A percentile compares a stretch with the other conserved stretches of the same genome.
Evolutionary conservation across 257 asterid species (phyloP).

Genomic region (Lycium barbarum): DNA sequence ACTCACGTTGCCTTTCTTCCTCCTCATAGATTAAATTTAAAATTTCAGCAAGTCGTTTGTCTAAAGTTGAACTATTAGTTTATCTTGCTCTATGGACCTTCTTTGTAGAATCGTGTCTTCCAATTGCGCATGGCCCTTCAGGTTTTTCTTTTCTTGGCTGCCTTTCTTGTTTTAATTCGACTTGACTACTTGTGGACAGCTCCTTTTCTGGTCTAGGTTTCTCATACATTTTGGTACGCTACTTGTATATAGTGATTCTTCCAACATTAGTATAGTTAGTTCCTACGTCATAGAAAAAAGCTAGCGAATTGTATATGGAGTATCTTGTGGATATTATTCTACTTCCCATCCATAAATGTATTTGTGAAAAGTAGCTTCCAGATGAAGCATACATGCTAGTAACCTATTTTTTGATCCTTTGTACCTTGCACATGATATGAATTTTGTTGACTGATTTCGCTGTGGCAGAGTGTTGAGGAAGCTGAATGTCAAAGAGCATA

Average conservation of each 20-base stretch:
- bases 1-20: neutral
- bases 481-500: slow-evolving; percentile 96
- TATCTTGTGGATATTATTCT: neutral
- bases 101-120: neutral
- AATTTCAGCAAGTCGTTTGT: slow-evolving; percentile 5
- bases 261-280: neutral
- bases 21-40: neutral
- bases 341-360: neutral
- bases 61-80: neutral
- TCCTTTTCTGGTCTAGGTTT: neutral
- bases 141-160: neutral
- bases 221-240: neutral
- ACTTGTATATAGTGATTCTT: neutral
- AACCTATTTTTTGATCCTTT: neutral
- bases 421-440: slow-evolving; percentile 22
- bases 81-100: slow-evolving; percentile 4
- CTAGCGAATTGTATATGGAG: neutral
- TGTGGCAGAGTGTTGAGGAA: slow-evolving; percentile 89
- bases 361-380: neutral
- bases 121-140: neutral
- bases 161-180: neutral
- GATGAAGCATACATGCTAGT: neutral
- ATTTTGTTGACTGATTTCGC: slow-evolving; percentile 1
- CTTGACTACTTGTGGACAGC: neutral
- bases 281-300: neutral